Evolutionary conservation across 306 rosid genomes (phyloP), one percentile per base, ranked within the genome.

Genomic region (Glycyrrhiza uralensis): DNA sequence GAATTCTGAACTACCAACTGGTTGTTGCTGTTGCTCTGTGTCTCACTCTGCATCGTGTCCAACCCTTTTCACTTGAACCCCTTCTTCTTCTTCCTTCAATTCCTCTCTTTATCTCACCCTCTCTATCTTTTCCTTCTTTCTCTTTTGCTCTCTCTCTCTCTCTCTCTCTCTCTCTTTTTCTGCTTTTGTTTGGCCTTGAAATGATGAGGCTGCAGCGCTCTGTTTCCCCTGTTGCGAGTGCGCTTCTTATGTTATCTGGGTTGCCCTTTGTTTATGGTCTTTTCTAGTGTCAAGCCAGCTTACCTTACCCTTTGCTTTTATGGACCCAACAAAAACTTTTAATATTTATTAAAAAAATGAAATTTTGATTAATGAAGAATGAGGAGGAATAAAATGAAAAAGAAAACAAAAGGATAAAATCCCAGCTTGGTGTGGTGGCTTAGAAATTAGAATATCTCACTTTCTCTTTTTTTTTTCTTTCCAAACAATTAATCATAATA

Each of bases 1-100:
- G 96, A 83, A 87, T 77, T 94, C 79, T 89, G 97, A n/a, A 86
- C 89, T 56, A 82, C 82, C 82, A 91, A 64, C 74, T 87, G 97
- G 45, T 89, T 86, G 86, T 80, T 87, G 45, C 18, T 46, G 69
- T 36, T 62, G 46, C 57, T 64, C 22, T 44, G 64, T 26, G 83
- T 77, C 80, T 84, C 92, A 22, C 85, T 71, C 89, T 85, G 89
- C 94, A 86, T 89, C 77, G 0, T 87, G 15, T 59, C 47, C 3
- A 8, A 64, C 29, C 20, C 67, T 15, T 29, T 47, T 70, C 52
- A 24, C 30, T 5, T 1, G 2, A 45, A 19, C 7, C 14, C 72
- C 80, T 41, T 59, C 78, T 74, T 64, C 66, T 65, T 72, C 81
- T 82, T 80, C 71, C 71, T 74, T 33, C n/a, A 61, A 65, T 61